Base-by-base conservation (phyloP, 192 early-diverging fungal genomes). In the Coemansia sp. region DNA sequence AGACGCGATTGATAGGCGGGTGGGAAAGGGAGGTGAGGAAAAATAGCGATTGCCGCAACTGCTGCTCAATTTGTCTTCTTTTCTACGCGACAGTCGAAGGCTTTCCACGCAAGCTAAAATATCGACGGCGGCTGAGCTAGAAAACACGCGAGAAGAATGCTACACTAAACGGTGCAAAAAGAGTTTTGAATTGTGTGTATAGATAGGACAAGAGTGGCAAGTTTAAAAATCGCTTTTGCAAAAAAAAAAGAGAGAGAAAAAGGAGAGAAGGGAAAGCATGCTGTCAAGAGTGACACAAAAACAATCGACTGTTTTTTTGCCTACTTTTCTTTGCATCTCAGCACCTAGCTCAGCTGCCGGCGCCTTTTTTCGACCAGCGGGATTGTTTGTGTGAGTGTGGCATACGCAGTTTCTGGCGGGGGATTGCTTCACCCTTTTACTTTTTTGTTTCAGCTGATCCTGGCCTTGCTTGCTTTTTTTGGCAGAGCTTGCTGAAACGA, bases 201-300 rank as follows among this genome's bases (percentile, higher is more conserved):
- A 27, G 20, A 62, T 34, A 28, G 7, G 11, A 53, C 28, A 52
- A 62, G 39, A 39, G 29, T 25, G 46, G 53, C 25, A 55, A 11
- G 6, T 19, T 6, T 6, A 19, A 54, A 29, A 54, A 27, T 13
- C 9, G 52, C 10, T 24, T 8, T 50, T 50, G 3, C 20, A 1
- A 11, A 23, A 6, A 50, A 45, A 11, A 7, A 60, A 60, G 25
- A 23, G 32, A n/a, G 27, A 59, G 14, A 59, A 45, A 20, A 19
- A 13, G 22, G 23, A 45, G 28, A 27, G 36, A 9, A 35, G 28
- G 36, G 20, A 34, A 50, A 9, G 60, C 25, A 18, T 9, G 58
- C 20, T 28, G 36, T 11, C 7, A 55, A 11, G 39, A 11, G 39
- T 42, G 39, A 42, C 39, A 42, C 39, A 42, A 42, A 42, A 29